Evolutionary conservation across 805 yeast genomes (phyloP).

Genomic region (Millerozyma acaciae): DNA sequence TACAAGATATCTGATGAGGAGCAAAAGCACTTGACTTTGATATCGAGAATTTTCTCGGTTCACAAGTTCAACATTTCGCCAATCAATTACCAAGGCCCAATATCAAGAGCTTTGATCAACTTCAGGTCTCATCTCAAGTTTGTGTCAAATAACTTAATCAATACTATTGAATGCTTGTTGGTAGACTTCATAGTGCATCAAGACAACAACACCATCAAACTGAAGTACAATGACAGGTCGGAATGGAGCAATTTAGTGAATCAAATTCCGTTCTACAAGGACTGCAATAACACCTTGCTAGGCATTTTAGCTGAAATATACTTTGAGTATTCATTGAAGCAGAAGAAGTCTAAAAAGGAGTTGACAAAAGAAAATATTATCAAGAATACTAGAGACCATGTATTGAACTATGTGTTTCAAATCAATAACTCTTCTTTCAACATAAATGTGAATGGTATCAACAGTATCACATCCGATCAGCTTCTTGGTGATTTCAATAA

Average conservation of each 20-base stretch:
- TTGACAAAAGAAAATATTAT: conserved; percentile 23
- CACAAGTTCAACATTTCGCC: conserved; percentile 37
- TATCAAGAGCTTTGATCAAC: conserved; percentile 61
- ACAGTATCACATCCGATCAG: conserved; percentile 32
- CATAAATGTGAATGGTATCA: conserved; percentile 39
- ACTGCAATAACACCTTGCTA: conserved; percentile 56
- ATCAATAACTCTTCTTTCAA: conserved; percentile 35
- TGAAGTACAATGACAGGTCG: conserved; percentile 32
- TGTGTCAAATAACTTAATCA: conserved; percentile 47
- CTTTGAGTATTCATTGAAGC: conserved; percentile 40
- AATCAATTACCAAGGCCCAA: conserved; percentile 61
- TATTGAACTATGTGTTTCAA: conserved; percentile 35
- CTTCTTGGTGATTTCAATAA: conserved; percentile 26
- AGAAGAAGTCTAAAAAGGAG: conserved; percentile 17
- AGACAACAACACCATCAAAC: conserved; percentile 46
- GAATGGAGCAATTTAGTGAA: conserved; percentile 59
- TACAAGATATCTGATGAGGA: conserved; percentile 43
- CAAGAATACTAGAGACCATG: conserved; percentile 25
- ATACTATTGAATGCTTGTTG: conserved; percentile 50
- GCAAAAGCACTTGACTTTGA: conserved; percentile 21
- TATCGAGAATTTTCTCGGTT: conserved; percentile 36
- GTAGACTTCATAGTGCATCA: conserved; percentile 47
- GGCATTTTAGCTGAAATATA: conserved; percentile 58
- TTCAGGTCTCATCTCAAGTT: conserved; percentile 63
- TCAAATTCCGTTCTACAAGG: conserved; percentile 57